Base-by-base conservation (phyloP, 2,329 filamentous ascomycete genomes). In the Ophiostoma novo-ulmi region DNA sequence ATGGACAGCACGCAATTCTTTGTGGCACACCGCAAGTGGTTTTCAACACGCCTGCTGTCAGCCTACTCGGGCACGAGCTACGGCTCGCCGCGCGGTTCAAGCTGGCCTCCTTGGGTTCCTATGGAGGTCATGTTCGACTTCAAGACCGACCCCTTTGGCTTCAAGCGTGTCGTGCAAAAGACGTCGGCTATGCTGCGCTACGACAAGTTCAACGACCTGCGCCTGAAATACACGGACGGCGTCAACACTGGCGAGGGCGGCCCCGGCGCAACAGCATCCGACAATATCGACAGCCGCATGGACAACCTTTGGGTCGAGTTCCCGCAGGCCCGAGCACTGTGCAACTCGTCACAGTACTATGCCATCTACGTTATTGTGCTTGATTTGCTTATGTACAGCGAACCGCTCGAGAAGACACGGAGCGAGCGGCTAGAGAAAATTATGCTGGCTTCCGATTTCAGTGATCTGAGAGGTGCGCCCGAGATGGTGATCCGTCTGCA, bases 1-100 rank as follows among this genome's bases (percentile, higher is more conserved):
- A 97, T 98, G 91, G 95, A 99, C 80, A 97, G 94, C 77, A 91
- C 96, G 38, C 95, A 99, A 78, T 97, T 99, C 80, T 99, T 99
- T 75, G 94, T 99, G 68, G 95, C 94, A 0, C 94, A 94, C 73
- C 91, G 94, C 76, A 96, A 96, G 81, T 95, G 90, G 78, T 94
- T 99, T 79, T 86, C 87, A 14, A 91, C 90, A 11, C 91, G 92
- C 73, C 88, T 96, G 74, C 85, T 97, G 69, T 93, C 95, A 69
- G 91, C 97, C 84, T 98, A 99, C 78, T 94, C 94, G 31, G 94
- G 93, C 69, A 97, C 94, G 79, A 90, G 89, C 72, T 99, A 99
- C 77, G 96, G 96, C 52, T 90, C 93, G 39, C 88, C 92, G 58
- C 85, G 87, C 48, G 93, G 93, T 11, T 92, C 93, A 3, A 89